Evolutionary conservation across 192 early-diverging fungal genomes (phyloP).

Genomic region (Entrophospora sp.): DNA sequence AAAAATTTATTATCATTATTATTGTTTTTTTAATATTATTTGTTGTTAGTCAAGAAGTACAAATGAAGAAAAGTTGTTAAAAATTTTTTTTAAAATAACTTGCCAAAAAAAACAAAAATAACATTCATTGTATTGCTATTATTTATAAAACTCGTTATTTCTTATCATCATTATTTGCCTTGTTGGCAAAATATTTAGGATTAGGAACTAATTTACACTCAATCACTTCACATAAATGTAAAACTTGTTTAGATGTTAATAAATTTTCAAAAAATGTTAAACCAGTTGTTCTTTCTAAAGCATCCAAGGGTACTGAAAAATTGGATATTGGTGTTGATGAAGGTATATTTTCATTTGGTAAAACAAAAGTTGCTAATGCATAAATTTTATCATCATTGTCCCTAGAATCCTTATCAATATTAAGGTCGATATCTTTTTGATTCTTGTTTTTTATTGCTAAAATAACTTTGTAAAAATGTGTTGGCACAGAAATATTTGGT

Average conservation of each 20-base stretch:
- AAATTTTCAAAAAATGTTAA: slow-evolving; percentile 68
- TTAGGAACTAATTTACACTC: slow-evolving; percentile 2
- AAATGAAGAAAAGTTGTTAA: too few relatives aligned
- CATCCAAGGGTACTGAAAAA: slow-evolving; percentile 69
- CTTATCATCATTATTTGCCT: neutral
- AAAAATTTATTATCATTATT: too few relatives aligned
- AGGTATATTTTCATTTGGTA: slow-evolving; percentile 74
- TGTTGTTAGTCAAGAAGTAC: too few relatives aligned
- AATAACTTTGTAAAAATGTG: slow-evolving; percentile 90
- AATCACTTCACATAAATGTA: slow-evolving; percentile 12
- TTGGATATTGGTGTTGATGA: slow-evolving; percentile 51
- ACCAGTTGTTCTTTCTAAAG: slow-evolving; percentile 58
- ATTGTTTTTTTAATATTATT: too few relatives aligned
- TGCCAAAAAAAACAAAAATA: too few relatives aligned
- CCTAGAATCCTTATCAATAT: slow-evolving; percentile 36
- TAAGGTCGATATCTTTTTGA: too few relatives aligned
- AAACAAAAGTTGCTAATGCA: slow-evolving; percentile 63
- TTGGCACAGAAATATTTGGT: slow-evolving; percentile 83
- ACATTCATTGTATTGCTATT: too few relatives aligned
- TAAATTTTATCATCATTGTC: slow-evolving; percentile 35
- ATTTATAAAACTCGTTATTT: too few relatives aligned
- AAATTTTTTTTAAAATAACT: too few relatives aligned
- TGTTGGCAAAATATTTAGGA: slow-evolving; percentile 1
- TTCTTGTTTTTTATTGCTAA: too few relatives aligned
- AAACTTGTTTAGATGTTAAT: slow-evolving; percentile 49